A percentile compares a stretch with the other conserved stretches of the same genome.
Conservation (phyloP, 305 asterid species). For the Fraxinus sp. region DNA sequence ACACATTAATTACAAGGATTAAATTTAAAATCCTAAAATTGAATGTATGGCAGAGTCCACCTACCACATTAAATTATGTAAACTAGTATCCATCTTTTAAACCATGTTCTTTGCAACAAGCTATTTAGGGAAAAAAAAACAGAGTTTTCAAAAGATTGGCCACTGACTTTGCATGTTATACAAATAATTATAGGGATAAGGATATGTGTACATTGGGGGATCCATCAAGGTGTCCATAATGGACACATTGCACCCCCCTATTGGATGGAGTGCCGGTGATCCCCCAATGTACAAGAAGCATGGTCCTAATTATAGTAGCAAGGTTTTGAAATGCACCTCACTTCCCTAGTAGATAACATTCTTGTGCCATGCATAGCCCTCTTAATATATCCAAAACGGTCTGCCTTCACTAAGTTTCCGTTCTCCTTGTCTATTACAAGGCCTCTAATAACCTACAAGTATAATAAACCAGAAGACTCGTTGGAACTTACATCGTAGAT, state of each 20-base stretch:
- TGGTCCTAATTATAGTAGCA: conserved; percentile 10
- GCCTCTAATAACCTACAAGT: conserved; percentile 77
- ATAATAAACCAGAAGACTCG: conserved; percentile 21
- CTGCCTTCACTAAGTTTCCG: conserved; percentile 87
- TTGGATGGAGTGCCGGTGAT: no score
- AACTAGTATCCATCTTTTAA: not conserved
- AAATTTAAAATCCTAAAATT: conserved; percentile 3
- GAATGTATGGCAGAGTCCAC: conserved; percentile 1
- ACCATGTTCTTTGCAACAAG: not conserved
- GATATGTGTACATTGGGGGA: no score
- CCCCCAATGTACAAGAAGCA: no score
- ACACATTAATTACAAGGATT: conserved; percentile 14
- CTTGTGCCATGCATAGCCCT: conserved; percentile 91
- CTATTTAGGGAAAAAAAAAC: not conserved
- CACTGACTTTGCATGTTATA: conserved; percentile 18
- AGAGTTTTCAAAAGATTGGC: conserved; percentile 7
- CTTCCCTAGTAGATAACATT: conserved; percentile 75
- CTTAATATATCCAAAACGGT: conserved; percentile 83
- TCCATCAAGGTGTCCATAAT: no score
- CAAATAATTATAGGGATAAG: not conserved
- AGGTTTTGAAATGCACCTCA: conserved; percentile 54
- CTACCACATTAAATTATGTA: conserved; percentile 6
- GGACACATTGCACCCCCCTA: no score
- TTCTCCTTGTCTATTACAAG: conserved; percentile 87
- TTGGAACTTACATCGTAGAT: conserved; percentile 13